Conservation (phyloP, 179 eudicot genomes). For the Silene coronaria region DNA sequence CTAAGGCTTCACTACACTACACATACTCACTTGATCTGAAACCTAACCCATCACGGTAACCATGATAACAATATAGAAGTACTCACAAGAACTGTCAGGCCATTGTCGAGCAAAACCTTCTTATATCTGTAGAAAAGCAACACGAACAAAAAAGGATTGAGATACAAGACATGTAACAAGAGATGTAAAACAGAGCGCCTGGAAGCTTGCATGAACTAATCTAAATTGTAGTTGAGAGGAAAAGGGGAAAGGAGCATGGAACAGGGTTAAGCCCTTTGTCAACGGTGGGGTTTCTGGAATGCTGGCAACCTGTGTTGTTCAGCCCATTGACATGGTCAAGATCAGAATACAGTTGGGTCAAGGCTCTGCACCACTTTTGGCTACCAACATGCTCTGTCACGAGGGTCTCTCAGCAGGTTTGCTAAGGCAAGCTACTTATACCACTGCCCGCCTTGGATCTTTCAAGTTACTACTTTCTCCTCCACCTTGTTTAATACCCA, state of each 20-base stretch:
- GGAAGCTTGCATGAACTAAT: not conserved
- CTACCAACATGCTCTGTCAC: conserved; percentile 68
- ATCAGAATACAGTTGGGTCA: conserved; percentile 89
- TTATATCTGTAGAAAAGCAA: conserved; percentile 52
- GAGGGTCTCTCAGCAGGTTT: conserved; percentile 90
- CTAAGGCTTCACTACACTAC: not conserved
- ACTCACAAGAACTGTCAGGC: conserved; percentile 33
- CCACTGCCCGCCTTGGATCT: conserved; percentile 86
- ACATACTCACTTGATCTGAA: conserved; percentile 13
- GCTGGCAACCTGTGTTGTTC: conserved; percentile 88
- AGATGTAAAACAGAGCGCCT: too few species aligned
- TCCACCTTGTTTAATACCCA: not conserved
- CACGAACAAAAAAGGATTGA: not conserved
- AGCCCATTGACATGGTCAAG: conserved; percentile 94
- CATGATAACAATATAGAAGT: not conserved
- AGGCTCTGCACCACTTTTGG: conserved; percentile 68
- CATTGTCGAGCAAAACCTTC: conserved; percentile 86
- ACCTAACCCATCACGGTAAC: not conserved
- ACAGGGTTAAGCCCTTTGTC: conserved; percentile 62
- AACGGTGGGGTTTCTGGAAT: conserved; percentile 93
- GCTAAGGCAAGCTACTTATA: conserved; percentile 90
- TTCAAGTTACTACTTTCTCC: conserved; percentile 45
- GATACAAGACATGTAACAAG: not conserved
- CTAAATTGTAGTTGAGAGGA: too few species aligned
- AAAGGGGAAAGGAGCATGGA: conserved; percentile 48